Evolutionary conservation across 106 monocot species (phyloP), one percentile per base, ranked within the genome.

Genomic region (Dioscorea zingiberensis): DNA sequence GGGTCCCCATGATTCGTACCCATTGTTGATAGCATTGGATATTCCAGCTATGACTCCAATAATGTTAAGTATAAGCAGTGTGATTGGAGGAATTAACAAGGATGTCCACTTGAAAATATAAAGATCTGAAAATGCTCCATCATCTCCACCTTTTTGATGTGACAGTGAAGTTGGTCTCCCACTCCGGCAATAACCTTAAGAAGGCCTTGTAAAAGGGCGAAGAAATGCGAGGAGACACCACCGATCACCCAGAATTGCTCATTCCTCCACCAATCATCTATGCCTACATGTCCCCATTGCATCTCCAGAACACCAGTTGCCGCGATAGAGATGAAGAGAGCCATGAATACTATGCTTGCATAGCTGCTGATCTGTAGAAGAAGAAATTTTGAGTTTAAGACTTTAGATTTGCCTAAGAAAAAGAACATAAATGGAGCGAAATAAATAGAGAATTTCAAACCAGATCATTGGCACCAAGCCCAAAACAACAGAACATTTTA

Each of bases 201-300:
- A 13, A 83, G 74, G 3, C 83, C 83, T 55, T 78, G 83, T 44
- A 83, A 78, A 28, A 83, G 60, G 3, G 83, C 83, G 49, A 83
- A 83, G 67, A 83, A 58, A 68, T 83, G 83, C 7, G 83, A 54
- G 7, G 79, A 79, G 25, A 75, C 75, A 44, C 79, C 79, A 62
- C 83, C 79, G n/a, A 79, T 78, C 25, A 84, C 79, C 78, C 83
- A 84, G 73, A 79, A 84, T 27, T 84, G 79, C 59, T 79, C 83
- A 17, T 78, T 84, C 60, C 83, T 79, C 79, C 79, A 79, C 79
- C 79, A 79, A 44, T 84, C 79, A 25, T 75, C 79, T 7, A 84
- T 72, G 58, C 71, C 59, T 14, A 84, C 73, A 1, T 61, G 55
- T 16, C 78, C 74, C 83, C 83, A 83, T 27, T 62, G 67, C 74